A percentile compares a stretch with the other conserved stretches of the same genome.
Evolutionary conservation across 306 rosid genomes (phyloP).

Genomic region (Sicyos edulis): DNA sequence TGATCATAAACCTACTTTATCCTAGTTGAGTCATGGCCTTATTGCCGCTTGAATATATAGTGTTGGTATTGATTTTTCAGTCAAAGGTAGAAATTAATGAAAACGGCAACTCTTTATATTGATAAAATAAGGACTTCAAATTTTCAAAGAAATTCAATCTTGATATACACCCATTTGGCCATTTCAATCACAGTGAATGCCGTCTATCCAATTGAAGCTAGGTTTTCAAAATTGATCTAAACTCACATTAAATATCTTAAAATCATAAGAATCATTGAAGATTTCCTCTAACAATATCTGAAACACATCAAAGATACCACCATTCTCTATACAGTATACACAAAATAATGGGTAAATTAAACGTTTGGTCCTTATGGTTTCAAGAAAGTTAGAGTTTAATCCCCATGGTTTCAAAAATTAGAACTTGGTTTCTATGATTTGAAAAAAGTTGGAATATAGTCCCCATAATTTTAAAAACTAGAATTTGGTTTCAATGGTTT

Average conservation of each 20-base stretch:
- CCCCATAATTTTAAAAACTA: too few species aligned
- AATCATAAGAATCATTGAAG: not conserved
- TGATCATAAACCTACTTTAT: too few species aligned
- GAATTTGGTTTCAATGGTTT: too few species aligned
- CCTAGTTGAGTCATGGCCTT: too few species aligned
- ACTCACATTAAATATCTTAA: not conserved
- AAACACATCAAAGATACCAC: not conserved
- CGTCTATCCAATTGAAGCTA: not conserved
- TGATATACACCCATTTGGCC: not conserved
- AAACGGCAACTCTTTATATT: not conserved
- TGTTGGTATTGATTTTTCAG: not conserved
- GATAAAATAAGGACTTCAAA: not conserved
- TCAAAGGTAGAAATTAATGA: not conserved
- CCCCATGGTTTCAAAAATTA: too few species aligned
- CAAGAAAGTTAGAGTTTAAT: too few species aligned
- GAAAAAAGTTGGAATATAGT: too few species aligned
- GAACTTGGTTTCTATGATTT: too few species aligned
- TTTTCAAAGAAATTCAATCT: slow-evolving; percentile 4
- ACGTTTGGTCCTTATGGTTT: too few species aligned
- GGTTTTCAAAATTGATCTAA: not conserved
- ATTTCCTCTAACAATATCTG: not conserved
- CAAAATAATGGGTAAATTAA: too few species aligned
- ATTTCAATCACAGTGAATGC: not conserved
- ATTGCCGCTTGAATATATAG: too few species aligned
- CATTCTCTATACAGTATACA: not conserved